Conservation (phyloP, 495 filamentous ascomycete genomes). For the Penicillium salamii region DNA sequence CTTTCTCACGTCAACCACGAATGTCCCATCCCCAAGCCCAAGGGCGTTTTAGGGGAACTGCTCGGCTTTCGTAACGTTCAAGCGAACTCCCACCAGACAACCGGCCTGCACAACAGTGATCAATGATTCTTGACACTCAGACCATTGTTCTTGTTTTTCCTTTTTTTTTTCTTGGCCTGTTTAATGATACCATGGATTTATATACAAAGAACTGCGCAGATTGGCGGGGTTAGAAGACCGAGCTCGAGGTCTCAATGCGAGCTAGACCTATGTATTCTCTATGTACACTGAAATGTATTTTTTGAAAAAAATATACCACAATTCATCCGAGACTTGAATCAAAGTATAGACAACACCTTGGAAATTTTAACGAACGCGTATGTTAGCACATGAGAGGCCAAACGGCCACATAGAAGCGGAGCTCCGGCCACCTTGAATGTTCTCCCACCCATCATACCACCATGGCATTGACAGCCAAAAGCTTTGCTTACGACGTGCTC, state of each 20-base stretch:
- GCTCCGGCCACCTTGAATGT: constrained; percentile 16
- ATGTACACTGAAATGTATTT: constrained; percentile 17
- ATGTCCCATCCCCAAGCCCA: constrained; percentile 84
- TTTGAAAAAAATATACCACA: too few species aligned
- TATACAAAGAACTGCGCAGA: constrained; percentile 8
- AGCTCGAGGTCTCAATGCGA: constrained; percentile 5
- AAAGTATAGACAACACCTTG: too few species aligned
- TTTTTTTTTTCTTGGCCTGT: constrained; percentile 16
- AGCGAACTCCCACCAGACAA: constrained; percentile 10
- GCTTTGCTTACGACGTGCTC: constrained; percentile 31
- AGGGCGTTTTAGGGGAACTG: constrained; percentile 68
- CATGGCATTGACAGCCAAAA: constrained; percentile 25
- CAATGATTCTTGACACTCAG: constrained; percentile 5
- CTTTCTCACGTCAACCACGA: constrained; percentile 38
- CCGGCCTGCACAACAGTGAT: constrained; percentile 9
- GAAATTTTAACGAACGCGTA: too few species aligned
- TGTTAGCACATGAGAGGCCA: not conserved
- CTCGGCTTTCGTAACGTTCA: constrained; percentile 57
- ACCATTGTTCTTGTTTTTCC: constrained; percentile 8
- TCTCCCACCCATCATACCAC: constrained; percentile 11
- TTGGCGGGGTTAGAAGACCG: constrained; percentile 5
- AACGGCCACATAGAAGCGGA: not conserved
- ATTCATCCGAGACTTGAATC: too few species aligned
- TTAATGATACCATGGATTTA: constrained; percentile 32
- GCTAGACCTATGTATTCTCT: constrained; percentile 8